Base-by-base conservation (phyloP, 306 rosid genomes). In the Crotalaria pallida region DNA sequence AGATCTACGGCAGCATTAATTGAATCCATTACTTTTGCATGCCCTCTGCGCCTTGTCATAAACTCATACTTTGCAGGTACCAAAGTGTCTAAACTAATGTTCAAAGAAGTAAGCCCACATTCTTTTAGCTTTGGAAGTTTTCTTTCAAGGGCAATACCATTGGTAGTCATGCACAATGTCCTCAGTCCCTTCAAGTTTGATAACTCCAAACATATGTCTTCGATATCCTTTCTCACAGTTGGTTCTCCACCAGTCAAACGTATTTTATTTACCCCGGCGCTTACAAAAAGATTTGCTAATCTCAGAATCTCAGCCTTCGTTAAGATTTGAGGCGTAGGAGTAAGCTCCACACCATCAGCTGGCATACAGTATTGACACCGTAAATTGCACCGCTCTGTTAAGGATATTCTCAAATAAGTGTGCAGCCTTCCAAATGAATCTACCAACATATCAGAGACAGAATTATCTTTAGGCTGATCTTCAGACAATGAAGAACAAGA, bases 171-270 rank as follows among this genome's bases (percentile, higher is more conserved):
- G 61, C 86, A 90, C 67, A 90, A 68, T 17, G 88, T 87, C 65
- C 62, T 84, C 31, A 94, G 69, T 52, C 97, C 98, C 74, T 88
- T 77, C 86, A 90, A 77, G 72, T 58, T 84, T 23, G 98, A 88
- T 73, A 94, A 74, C 23, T 77, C 88, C 65, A 76, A 83, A 80
- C 98, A 94, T 58, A 88, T 87, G 22, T 90, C 97, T 65, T 87
- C 96, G 49, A 94, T 74, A 78, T 90, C 98, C 80, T 90, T 94
- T 76, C 98, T 88, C 0, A 94, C 36, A 5, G 97, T 94, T 24
- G 98, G 98, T 74, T 94, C 97, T 16, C 97, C 98, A 34, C 98
- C 98, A 0, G 98, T 90, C 84, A 94, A 69, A 48, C 97, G 90
- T 31, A 94, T 94, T 67, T 90, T 94, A 19, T 85, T 59, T 7